A percentile compares a stretch with the other conserved stretches of the same genome.
Conservation (phyloP, 441 rosid species). For the Brassica hybrid region DNA sequence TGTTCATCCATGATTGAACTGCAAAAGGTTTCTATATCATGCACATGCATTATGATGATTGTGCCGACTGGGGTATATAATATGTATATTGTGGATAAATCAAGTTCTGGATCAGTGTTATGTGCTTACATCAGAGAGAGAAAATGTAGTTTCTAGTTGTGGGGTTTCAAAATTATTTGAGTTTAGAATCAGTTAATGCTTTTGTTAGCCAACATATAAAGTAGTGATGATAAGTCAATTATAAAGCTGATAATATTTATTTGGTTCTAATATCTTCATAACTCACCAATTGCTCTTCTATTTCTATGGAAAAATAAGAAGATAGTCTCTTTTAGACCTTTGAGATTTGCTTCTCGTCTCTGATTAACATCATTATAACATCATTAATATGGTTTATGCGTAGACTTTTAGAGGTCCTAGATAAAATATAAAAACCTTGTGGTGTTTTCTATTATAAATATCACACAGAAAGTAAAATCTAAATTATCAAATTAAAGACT, state of each 20-base stretch:
- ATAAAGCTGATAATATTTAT: constrained; percentile 36
- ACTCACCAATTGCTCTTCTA: constrained; percentile 6
- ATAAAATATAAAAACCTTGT: background rate
- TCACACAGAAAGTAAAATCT: background rate
- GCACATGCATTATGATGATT: constrained; percentile 33
- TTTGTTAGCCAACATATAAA: constrained; percentile 42
- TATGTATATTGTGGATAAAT: constrained; percentile 53
- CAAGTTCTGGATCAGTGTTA: constrained; percentile 44
- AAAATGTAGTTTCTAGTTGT: constrained; percentile 45
- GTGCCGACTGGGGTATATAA: constrained; percentile 28
- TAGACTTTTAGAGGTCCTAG: background rate
- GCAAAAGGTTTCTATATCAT: constrained; percentile 3
- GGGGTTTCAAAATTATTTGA: too few relatives aligned
- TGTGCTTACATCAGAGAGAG: constrained; percentile 61
- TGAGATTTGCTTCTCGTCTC: constrained; percentile 20
- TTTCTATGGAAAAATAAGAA: background rate
- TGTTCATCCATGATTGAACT: constrained; percentile 39
- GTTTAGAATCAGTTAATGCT: constrained; percentile 44
- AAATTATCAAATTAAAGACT: background rate
- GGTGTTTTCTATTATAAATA: constrained; percentile 5
- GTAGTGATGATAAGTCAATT: constrained; percentile 57
- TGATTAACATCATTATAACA: background rate
- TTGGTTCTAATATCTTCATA: constrained; percentile 11
- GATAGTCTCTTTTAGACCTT: constrained; percentile 1
- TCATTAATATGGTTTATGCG: background rate